Evolutionary conservation across 208 protist genomes (phyloP), one percentile per base, ranked within the genome.

Genomic region (Leishmania amazonensis): DNA sequence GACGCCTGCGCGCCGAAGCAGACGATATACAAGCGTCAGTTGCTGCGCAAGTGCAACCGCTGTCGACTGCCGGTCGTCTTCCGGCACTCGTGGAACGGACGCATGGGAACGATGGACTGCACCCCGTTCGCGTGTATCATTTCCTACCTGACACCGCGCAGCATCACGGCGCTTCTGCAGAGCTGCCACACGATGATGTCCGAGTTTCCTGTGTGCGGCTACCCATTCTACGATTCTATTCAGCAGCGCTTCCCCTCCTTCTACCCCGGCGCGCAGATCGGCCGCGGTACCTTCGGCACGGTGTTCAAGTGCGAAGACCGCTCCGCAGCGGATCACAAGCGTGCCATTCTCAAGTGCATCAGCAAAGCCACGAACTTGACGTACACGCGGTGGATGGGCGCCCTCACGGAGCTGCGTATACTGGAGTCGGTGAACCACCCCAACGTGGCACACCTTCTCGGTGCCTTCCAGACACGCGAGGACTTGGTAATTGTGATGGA

Each of bases 281-380:
- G 94, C 21, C 88, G 86, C 24, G 94, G 94, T 7, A 85, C 81
- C 57, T 91, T 87, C 71, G 94, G 92, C 31, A 90, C 86, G 1
- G 94, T 95, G 7, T 97, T 92, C 86, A 94, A 93, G 81, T 94
- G 90, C 79, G 83, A 94, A 76, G 94, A 97, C 79, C 84, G 86
- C 65, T 19, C 79, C 47, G 7, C 76, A 17, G 58, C 79, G n/a
- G 81, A 88, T 51, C 79, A 78, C 49, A 80, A 60, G 2, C 81
- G 83, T 31, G 92, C 94, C 13, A 90, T 88, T n/a, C 62, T 97
- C 3, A 97, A 97, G 84, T 85, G 87, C 11, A 80, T 95, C 31
- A 80, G 64, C 47, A 97, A 95, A 75, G 53, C 70, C 28, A 60
- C 75, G 4, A 76, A 85, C 45, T 9, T 89, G 11, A 88, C 83